These are phyloP conservation scores for Backusella psychrophila DNA, from an alignment of 192 early-diverging fungal species.

Conservation along the genomic window DNA sequence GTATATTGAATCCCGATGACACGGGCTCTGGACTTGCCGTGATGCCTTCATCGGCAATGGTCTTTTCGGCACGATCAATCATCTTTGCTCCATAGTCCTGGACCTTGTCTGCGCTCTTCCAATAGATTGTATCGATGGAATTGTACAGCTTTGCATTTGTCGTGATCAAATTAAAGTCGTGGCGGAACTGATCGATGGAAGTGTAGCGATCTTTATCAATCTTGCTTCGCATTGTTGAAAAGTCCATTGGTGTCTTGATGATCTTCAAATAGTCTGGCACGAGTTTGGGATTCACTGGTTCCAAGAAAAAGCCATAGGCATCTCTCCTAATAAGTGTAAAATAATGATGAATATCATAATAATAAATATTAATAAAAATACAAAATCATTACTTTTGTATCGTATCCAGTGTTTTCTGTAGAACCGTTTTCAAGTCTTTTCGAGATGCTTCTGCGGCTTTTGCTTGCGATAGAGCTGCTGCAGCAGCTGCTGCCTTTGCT, in stretches of 20 bases:
- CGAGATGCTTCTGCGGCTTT: conserved; percentile 23
- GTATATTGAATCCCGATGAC: neutral
- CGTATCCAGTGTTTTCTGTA: conserved; percentile 59
- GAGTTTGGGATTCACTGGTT: conserved; percentile 75
- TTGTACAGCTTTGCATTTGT: conserved; percentile 86
- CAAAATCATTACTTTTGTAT: conserved; percentile 53
- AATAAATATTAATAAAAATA: neutral
- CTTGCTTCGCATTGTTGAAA: conserved; percentile 85
- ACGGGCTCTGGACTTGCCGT: neutral
- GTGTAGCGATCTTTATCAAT: conserved; percentile 58
- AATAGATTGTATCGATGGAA: conserved; percentile 76
- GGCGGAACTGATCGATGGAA: conserved; percentile 65
- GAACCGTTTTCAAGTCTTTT: conserved; percentile 60
- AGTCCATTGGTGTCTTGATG: conserved; percentile 87
- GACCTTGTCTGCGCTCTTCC: conserved; percentile 76
- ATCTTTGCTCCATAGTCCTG: conserved; percentile 63
- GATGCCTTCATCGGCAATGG: neutral
- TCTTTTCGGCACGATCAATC: conserved; percentile 65
- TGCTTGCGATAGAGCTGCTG: neutral
- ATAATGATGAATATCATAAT: neutral
- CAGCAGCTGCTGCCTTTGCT: conserved; percentile 28
- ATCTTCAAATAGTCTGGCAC: conserved; percentile 81
- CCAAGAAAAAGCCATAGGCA: conserved; percentile 82
- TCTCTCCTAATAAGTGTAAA: conserved; percentile 57
- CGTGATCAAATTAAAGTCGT: conserved; percentile 76